Percentiles rank a stretch among this genome's conserved stretches.
Conservation (phyloP, 2,329 filamentous ascomycete genomes). For the Stachybotrys chlorohalonatus region DNA sequence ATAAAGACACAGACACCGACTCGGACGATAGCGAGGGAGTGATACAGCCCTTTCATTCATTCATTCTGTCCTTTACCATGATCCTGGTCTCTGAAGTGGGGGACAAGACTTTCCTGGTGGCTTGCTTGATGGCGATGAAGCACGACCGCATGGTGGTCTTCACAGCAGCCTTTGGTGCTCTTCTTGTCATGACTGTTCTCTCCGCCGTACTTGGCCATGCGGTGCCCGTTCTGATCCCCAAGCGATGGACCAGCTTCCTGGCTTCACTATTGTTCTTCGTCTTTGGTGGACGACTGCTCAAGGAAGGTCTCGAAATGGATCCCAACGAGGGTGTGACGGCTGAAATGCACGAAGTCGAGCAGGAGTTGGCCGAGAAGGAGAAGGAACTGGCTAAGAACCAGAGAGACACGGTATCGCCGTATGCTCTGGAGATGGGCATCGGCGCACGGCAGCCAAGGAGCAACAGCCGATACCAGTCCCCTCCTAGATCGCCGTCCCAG, state of each 20-base stretch:
- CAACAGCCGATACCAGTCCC: slow-evolving; percentile 68
- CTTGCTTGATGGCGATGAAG: slow-evolving; percentile 98
- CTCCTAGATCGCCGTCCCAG: slow-evolving; percentile 71
- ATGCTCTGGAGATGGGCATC: slow-evolving; percentile 73
- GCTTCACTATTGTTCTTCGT: slow-evolving; percentile 80
- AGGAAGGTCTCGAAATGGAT: slow-evolving; percentile 82
- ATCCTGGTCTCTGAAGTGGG: slow-evolving; percentile 95
- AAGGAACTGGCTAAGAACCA: slow-evolving; percentile 59
- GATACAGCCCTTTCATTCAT: slow-evolving; percentile 79
- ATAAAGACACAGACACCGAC: slow-evolving; percentile 20
- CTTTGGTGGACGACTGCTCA: slow-evolving; percentile 76
- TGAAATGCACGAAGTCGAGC: slow-evolving; percentile 95
- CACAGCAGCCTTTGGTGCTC: slow-evolving; percentile 82
- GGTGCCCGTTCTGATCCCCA: slow-evolving; percentile 81
- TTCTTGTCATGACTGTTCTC: slow-evolving; percentile 89
- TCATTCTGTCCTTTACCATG: slow-evolving; percentile 89
- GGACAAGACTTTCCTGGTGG: slow-evolving; percentile 97
- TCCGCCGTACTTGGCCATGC: slow-evolving; percentile 90
- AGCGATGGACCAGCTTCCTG: slow-evolving; percentile 81
- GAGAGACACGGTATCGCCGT: slow-evolving; percentile 59
- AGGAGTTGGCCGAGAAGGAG: slow-evolving; percentile 90
- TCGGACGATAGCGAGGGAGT: slow-evolving; percentile 42
- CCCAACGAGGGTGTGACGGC: slow-evolving; percentile 86
- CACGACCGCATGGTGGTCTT: slow-evolving; percentile 91
- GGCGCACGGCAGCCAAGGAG: slow-evolving; percentile 61